phyloP scores from a whole-genome alignment of 257 asterid genomes.

The Solanum sparsipilum region DNA sequence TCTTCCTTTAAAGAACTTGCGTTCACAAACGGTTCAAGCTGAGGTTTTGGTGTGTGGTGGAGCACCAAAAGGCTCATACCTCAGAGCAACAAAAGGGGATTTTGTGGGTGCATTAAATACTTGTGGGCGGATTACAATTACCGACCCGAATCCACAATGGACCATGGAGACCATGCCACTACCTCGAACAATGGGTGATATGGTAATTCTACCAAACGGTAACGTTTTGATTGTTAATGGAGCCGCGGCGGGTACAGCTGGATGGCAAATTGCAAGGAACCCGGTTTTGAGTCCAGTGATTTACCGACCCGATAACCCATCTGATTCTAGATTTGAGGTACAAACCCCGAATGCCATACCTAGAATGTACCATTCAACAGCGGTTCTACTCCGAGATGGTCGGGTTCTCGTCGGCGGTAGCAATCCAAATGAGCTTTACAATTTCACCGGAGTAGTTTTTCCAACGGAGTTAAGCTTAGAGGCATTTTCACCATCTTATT shows the following conservation, averaged over 20 bases:
- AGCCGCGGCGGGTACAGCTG: conserved; percentile 25
- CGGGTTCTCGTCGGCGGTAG: conserved; percentile 28
- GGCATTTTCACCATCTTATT: conserved; percentile 20
- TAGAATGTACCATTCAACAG: conserved; percentile 35
- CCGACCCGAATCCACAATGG: conserved; percentile 33
- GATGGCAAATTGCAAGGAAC: conserved; percentile 22
- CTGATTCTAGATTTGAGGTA: conserved; percentile 5
- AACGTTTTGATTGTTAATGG: conserved; percentile 28
- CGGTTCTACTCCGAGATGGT: conserved; percentile 26
- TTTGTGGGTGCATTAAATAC: conserved; percentile 25
- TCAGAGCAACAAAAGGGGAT: background rate
- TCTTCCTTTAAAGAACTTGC: conserved; percentile 23
- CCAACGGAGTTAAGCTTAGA: conserved; percentile 28
- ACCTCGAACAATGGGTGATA: conserved; percentile 41
- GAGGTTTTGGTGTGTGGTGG: conserved; percentile 44
- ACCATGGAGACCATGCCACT: conserved; percentile 39
- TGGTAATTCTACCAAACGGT: conserved; percentile 31
- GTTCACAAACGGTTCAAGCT: background rate
- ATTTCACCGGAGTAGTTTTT: background rate
- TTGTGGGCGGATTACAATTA: conserved; percentile 29
- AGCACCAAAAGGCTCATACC: conserved; percentile 31
- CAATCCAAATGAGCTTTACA: conserved; percentile 18
- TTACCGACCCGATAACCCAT: conserved; percentile 15
- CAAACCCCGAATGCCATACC: conserved; percentile 12
- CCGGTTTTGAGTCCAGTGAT: conserved; percentile 24